Evolutionary conservation across 1,284 basidiomycete species (phyloP), one percentile per base, ranked within the genome.

Genomic region (Sanguinoderma infundibulare): DNA sequence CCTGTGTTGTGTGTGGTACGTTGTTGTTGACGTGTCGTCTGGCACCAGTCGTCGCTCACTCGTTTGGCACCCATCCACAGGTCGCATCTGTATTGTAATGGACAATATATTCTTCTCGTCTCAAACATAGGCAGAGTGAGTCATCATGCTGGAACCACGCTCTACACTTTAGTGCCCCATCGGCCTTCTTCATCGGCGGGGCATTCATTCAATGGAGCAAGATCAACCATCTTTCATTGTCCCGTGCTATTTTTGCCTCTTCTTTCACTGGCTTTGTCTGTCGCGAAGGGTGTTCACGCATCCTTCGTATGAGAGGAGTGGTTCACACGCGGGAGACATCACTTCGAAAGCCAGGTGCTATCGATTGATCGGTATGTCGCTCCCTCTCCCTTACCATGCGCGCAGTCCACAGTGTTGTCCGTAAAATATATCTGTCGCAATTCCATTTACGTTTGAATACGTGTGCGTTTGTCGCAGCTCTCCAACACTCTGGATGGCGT

Each of bases 401-500:
- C 17, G n/a, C 17, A 24, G 34, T 26, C 12, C 20, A 8, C 42
- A 26, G 14, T 22, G n/a, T 32, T 38, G 38, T 39, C 39, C 39
- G 9, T 20, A 20, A 36, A 20, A 47, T 20, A 51, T 51, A 62
- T 62, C 32, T 36, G 36, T 30, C 17, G 30, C 47, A 44, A 54
- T 47, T 44, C 30, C 30, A 22, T 38, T 10, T 9, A n/a, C 47
- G 24, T 5, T 20, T 14, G 28, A 20, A 7, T 35, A 1, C 40
- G 1, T 50, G 20, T 34, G 35, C 40, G 47, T 53, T 28, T 24
- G 30, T 26, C 57, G 59, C 14, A 10, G 91, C 91, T 92, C 90
- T 83, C 82, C 82, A 81, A 93, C 91, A 94, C 91, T 94, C 91
- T 93, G 91, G 89, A 84, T 87, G 85, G 83, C 88, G 90, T 87